Percentiles rank a stretch among this genome's conserved stretches.
These are phyloP conservation scores for Phytophthora multivora DNA, from an alignment of 352 stramenopile species.

Conservation along the genomic window DNA sequence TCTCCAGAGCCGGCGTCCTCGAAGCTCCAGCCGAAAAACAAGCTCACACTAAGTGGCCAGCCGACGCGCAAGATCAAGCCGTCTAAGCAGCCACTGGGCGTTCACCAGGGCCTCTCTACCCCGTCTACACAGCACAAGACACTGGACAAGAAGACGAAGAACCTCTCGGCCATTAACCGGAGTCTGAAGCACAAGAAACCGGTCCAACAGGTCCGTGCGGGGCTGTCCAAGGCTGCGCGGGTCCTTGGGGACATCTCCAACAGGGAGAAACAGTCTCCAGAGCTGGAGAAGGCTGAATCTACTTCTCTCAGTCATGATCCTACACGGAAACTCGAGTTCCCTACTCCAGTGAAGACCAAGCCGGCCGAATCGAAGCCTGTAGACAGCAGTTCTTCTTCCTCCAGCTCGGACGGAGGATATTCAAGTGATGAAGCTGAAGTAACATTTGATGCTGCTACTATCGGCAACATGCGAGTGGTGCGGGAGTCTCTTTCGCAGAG, in stretches of 20 bases:
- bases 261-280: slow-evolving; percentile 11
- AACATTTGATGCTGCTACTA: slow-evolving; percentile 62
- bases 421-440: slow-evolving; percentile 70
- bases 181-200: slow-evolving; percentile 23
- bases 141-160: slow-evolving; percentile 24
- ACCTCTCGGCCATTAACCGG: slow-evolving; percentile 16
- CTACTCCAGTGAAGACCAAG: slow-evolving; percentile 40
- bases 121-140: slow-evolving; percentile 10
- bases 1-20: slow-evolving; percentile 38
- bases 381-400: slow-evolving; percentile 24
- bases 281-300: neutral
- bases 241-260: slow-evolving; percentile 56
- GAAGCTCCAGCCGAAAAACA: slow-evolving; percentile 30
- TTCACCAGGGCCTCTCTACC: slow-evolving; percentile 12
- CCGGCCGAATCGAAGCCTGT: slow-evolving; percentile 14
- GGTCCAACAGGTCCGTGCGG: neutral
- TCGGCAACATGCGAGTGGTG: slow-evolving; percentile 65
- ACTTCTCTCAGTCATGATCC: slow-evolving; percentile 18
- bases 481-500: slow-evolving; percentile 52
- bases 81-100: slow-evolving; percentile 40
- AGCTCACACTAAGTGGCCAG: slow-evolving; percentile 46
- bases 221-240: slow-evolving; percentile 15
- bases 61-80: slow-evolving; percentile 42
- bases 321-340: slow-evolving; percentile 57
- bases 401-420: slow-evolving; percentile 32